Conservation (phyloP, 2,329 filamentous ascomycete species). For the Fusarium temperatum region DNA sequence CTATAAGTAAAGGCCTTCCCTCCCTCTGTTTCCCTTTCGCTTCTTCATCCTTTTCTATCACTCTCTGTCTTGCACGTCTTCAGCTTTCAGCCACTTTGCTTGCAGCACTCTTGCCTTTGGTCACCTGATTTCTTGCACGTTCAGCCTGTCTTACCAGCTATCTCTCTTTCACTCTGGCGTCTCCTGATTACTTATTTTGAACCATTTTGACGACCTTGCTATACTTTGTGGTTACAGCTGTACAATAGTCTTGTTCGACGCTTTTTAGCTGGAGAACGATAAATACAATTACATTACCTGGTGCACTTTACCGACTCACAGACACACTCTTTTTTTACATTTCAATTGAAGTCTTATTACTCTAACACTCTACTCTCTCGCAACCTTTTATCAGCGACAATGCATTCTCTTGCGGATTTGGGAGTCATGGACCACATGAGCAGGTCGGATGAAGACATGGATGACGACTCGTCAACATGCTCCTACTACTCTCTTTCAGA, state of each 20-base stretch:
- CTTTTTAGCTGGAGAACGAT: not conserved
- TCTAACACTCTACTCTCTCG: not conserved
- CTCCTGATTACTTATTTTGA: not conserved
- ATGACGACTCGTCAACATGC: conserved; percentile 2
- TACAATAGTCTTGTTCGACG: not conserved
- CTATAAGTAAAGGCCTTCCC: not conserved
- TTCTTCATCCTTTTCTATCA: not conserved
- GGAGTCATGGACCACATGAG: not conserved
- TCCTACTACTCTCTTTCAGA: conserved; percentile 9
- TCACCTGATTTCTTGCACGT: not conserved
- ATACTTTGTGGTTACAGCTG: not conserved
- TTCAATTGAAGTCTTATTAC: too few species aligned
- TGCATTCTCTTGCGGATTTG: not conserved
- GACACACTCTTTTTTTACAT: not conserved
- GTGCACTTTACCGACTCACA: not conserved
- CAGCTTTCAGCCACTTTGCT: not conserved
- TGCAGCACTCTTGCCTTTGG: not conserved
- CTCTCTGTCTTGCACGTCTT: not conserved
- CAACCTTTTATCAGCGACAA: not conserved
- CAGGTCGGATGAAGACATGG: not conserved
- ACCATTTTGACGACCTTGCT: not conserved
- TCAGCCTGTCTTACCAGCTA: not conserved
- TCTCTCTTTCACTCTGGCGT: not conserved
- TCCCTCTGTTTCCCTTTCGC: not conserved
- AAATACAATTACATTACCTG: not conserved